Base-by-base conservation (phyloP, 1,139 yeast species). In the Schizosaccharomyces versatilis region DNA sequence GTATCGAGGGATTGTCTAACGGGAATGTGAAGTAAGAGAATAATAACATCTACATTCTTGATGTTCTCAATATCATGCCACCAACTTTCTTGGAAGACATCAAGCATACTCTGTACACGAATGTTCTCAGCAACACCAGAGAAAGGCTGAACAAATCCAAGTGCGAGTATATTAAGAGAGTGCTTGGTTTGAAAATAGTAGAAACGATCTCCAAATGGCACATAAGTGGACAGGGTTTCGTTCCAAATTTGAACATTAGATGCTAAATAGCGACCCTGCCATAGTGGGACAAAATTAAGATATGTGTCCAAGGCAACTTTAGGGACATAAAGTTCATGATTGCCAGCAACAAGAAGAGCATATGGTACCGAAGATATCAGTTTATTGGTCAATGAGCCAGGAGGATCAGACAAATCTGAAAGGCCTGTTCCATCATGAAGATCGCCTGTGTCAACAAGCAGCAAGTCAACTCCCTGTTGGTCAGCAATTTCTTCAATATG, bases 401-500 rank as follows among this genome's bases (percentile, higher is more conserved):
- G 38, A 10, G 51, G 53, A 12, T 38, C 15, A 5, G 54, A 44
- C 14, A 41, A 15, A 32, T 53, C 40, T 67, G 60, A 0, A 3
- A 58, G 55, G 6, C 97, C 98, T 64, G 85, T 86, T 1, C 98
- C 98, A 66, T 90, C 97, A 62, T 84, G 95, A 59, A 85, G 78
- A 67, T 90, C 98, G 7, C 98, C 98, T 1, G 93, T 78, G 64
- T 90, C 98, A 1, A 90, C 74, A 1, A 86, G 62, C 7, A 90
- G 61, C 38, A 90, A 64, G 63, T 90, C 97, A 41, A 72, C 76
- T 1, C 73, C 73, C 2, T 68, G 61, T 0, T 62, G 62, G 40
- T 70, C 71, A 0, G 85, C 78, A 32, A 68, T 64, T 0, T 62
- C 62, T 48, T 70, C 68, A 64, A 84, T 66, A 55, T 76, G 77